phyloP scores from a whole-genome alignment of 2,329 filamentous ascomycete species.

The Venturia asperata region DNA sequence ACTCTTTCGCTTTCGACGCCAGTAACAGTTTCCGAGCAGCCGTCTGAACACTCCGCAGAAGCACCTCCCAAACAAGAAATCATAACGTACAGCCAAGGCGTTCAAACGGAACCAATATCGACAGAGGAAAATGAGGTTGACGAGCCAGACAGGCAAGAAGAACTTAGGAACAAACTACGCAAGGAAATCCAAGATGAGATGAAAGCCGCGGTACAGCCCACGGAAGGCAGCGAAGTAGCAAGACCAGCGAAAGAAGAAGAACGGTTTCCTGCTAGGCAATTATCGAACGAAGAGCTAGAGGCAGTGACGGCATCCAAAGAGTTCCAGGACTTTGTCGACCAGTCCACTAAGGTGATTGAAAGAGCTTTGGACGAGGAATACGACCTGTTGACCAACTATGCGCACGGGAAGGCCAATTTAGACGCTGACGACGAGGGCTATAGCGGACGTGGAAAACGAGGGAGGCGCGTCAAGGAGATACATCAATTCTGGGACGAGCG shows the following conservation, averaged over 20 bases:
- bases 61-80: constrained; percentile 59
- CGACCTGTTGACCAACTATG: constrained; percentile 92
- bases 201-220: constrained; percentile 54
- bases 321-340: constrained; percentile 90
- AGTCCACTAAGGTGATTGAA: constrained; percentile 95
- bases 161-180: constrained; percentile 75
- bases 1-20: constrained; percentile 67
- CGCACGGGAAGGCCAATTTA: constrained; percentile 64
- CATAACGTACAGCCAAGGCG: constrained; percentile 93
- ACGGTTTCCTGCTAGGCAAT: constrained; percentile 67
- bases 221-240: constrained; percentile 26
- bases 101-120: constrained; percentile 73
- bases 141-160: constrained; percentile 70
- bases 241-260: constrained; percentile 39
- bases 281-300: constrained; percentile 77
- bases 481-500: constrained; percentile 90
- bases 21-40: constrained; percentile 73
- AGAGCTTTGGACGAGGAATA: constrained; percentile 92
- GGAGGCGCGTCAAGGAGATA: constrained; percentile 74
- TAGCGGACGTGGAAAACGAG: constrained; percentile 62
- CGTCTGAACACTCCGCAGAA: constrained; percentile 60
- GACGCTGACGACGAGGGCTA: constrained; percentile 67
- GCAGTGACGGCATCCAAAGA: constrained; percentile 89
- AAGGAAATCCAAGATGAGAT: constrained; percentile 91
- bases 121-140: constrained; percentile 40